phyloP scores from a whole-genome alignment of 768 basidiomycete species.

The Xerocomellus dryophilus region DNA sequence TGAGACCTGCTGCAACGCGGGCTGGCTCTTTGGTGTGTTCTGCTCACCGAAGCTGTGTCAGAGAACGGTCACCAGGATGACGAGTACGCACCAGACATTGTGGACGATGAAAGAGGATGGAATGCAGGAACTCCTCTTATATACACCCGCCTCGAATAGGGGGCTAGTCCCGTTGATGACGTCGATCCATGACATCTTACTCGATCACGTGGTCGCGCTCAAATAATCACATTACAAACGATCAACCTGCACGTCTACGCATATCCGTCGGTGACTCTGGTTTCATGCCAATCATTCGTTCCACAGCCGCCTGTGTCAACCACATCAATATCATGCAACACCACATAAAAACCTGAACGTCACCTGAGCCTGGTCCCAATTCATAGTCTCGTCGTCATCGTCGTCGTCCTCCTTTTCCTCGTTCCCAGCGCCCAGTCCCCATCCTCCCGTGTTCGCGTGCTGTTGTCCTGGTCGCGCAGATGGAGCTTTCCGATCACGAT shows the following conservation, averaged over 20 bases:
- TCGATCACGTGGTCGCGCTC: slow-evolving; percentile 9
- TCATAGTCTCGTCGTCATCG: slow-evolving; percentile 59
- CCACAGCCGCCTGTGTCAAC: slow-evolving; percentile 45
- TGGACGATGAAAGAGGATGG: not conserved
- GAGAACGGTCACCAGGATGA: accelerated
- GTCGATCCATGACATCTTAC: slow-evolving; percentile 1
- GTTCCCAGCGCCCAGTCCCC: slow-evolving; percentile 66
- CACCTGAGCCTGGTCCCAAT: slow-evolving; percentile 74
- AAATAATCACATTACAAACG: slow-evolving; percentile 3
- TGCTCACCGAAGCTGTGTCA: not conserved
- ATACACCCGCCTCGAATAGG: slow-evolving; percentile 8
- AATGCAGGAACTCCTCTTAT: not conserved
- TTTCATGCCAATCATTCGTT: slow-evolving; percentile 58
- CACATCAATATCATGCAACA: not conserved
- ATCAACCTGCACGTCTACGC: slow-evolving; percentile 27
- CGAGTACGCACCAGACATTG: slow-evolving; percentile 15
- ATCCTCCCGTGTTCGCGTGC: slow-evolving; percentile 60
- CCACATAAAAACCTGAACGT: not conserved
- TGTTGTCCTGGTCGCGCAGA: slow-evolving; percentile 37
- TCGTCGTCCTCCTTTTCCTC: slow-evolving; percentile 62
- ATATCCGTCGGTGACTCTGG: slow-evolving; percentile 25
- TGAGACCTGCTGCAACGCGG: slow-evolving; percentile 54
- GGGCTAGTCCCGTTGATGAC: slow-evolving; percentile 6
- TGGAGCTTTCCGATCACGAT: slow-evolving; percentile 7
- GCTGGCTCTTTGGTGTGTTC: slow-evolving; percentile 39